Base-by-base conservation (phyloP, 2,329 filamentous ascomycete species). In the Claviceps monticola region DNA sequence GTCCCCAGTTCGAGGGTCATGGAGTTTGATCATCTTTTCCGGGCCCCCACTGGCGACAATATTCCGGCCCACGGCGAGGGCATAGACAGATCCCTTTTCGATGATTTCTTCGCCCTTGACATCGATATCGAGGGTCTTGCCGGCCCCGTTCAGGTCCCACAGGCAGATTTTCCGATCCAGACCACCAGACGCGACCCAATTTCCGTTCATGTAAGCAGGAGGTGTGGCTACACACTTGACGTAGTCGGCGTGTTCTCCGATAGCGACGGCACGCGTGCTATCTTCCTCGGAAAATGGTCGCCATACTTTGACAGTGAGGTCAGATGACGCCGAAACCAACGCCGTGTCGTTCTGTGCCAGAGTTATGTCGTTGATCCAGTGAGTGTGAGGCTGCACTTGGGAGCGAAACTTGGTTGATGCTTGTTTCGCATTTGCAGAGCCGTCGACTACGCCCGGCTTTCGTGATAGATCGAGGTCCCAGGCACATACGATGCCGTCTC, bases 61-160 rank as follows among this genome's bases (percentile, higher is more conserved):
- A 54, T 79, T 86, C 49, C 83, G 82, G 46, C 84, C 87, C 1
- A 84, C 87, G 38, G 84, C 86, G 54, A 98, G 74, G 11, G 93
- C 88, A 67, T 98, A 98, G 3, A 98, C 84, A 23, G 93, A 97
- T 16, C 93, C 93, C 71, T 98, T 98, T 60, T 93, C 87, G 4
- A 78, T 77, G 44, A 82, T 80, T 62, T 95, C 90, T 58, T 95
- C 88, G 49, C 89, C 88, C 54, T 77, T 81, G 45, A 88, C 83
- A 61, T 94, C 83, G 52, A 98, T 94, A 62, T 90, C 85, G 37
- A 97, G 74, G 51, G 83, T 84, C 70, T 96, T 85, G 14, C 93
- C 91, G 5, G 76, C 83, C 49, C 91, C 90, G 63, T 85, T 87
- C 51, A 98, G 72, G 69, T 98, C 93, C 93, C 93, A 98, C 6